Base-by-base conservation (phyloP, 2,329 filamentous ascomycete species). In the Curvularia sp. region DNA sequence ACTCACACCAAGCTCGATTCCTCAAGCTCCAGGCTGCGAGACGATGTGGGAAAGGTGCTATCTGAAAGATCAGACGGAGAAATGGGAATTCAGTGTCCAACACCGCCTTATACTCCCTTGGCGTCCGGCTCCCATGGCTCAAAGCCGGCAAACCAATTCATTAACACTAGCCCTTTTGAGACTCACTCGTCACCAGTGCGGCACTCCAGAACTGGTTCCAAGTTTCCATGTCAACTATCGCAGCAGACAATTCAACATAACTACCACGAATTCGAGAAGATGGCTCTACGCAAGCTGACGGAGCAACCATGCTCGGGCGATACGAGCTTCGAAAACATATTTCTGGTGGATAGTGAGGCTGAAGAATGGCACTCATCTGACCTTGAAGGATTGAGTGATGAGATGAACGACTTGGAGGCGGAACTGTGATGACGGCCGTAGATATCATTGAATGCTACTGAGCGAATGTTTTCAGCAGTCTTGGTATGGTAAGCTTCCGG, bases 301-400 rank as follows among this genome's bases (percentile, higher is more conserved):
- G 13, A 49, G 8, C 38, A n/a, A 12, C n/a, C 25, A 12, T 62
- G 69, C 0, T 59, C 51, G n/a, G 60, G 65, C 2, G 55, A 62
- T 28, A 58, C 46, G 21, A 53, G 46, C 1, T 70, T 67, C 49
- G 67, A 71, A 49, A 53, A 52, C n/a, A 60, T 66, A 3, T 70
- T 70, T 34, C 3, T 69, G 12, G 62, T 51, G 1, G 61, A 59
- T 7, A 60, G 57, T 13, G 61, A 64, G 25, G 34, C 25, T 2
- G 53, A 53, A 18, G 50, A 47, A 10, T 55, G 41, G 57, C 45
- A 36, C 18, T 28, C 28, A 12, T 38, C 34, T 15, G 52, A 49
- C 18, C 23, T 36, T 13, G 39, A 36, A 38, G 54, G 34, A 0
- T 10, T 60, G 46, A 55, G 51, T 38, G 60, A 56, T 38, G 57